Base-by-base conservation (phyloP, 169 alveolate genomes). In the Plasmodium reichenowi region DNA sequence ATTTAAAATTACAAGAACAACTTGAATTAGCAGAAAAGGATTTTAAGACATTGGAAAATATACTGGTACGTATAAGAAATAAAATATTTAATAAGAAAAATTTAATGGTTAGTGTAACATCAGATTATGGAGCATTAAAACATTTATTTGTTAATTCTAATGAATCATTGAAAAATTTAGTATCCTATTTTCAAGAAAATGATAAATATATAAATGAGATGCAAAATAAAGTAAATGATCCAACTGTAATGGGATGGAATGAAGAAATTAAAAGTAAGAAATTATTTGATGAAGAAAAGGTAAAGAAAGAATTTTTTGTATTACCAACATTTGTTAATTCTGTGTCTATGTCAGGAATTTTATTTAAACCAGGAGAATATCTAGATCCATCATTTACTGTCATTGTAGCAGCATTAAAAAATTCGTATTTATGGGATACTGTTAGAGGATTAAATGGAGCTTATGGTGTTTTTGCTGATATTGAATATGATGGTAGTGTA, bases 371-470 rank as follows among this genome's bases (percentile, higher is more conserved):
- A 71, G 60, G 45, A 7, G 96, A 94, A 52, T 74, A 86, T 43
- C 47, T 91, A 15, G 86, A 67, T 64, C 96, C 96, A 2, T 87
- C 93, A 4, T 92, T 88, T 48, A 72, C 74, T 26, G 90, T 94
- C 17, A 87, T 92, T n/a, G 73, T 93, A 29, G 95, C 93, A 32
- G 94, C 93, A 43, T 26, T 94, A 60, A 59, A 80, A 45, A 71
- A 93, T 54, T 60, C 93, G 5, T 91, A 93, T 72, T 71, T 94
- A 67, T 94, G 95, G 95, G 93, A 88, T 56, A 92, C 87, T 20
- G 93, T 94, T 13, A 88, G 96, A 83, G 93, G 90, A 63, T 48
- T 93, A 2, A 73, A 91, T 70, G 96, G 96, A 1, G 96, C 96
- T 0, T 94, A 94, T 71, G 95, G 95, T 47, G 96, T 93, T 22